These are phyloP conservation scores for Plectosphaerella cucumerina DNA, from an alignment of 2,329 filamentous ascomycete species.

Conservation along the genomic window DNA sequence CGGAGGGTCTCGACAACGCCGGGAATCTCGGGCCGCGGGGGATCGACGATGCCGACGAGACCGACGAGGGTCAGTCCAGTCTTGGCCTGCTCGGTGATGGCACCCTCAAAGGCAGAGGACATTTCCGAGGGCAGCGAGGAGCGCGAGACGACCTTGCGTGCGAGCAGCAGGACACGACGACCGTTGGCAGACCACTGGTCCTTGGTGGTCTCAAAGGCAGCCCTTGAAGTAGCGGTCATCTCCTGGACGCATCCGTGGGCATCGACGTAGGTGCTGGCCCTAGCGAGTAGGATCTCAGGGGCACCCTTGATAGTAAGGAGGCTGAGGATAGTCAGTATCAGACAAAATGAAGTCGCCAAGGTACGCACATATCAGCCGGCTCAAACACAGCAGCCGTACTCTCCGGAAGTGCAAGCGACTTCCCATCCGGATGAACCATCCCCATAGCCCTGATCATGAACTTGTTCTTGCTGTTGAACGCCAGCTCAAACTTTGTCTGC, in stretches of 20 bases:
- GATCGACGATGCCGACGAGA: constrained; percentile 74
- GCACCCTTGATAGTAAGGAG: constrained; percentile 76
- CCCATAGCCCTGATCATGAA: constrained; percentile 67
- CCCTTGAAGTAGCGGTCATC: constrained; percentile 41
- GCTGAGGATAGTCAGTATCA: constrained; percentile 24
- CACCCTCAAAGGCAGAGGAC: constrained; percentile 44
- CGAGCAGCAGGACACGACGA: constrained; percentile 63
- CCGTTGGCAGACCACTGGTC: constrained; percentile 65
- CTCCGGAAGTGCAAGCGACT: constrained; percentile 9
- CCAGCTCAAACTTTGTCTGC: constrained; percentile 62
- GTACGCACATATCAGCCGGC: constrained; percentile 22
- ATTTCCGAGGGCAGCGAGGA: constrained; percentile 6
- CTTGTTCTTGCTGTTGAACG: constrained; percentile 82
- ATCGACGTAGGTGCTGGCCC: constrained; percentile 55
- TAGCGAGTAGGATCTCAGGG: constrained; percentile 65
- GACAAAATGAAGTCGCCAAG: not conserved
- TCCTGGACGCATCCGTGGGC: constrained; percentile 47
- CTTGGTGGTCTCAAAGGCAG: constrained; percentile 54
- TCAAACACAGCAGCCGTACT: constrained; percentile 17
- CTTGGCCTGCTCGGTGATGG: constrained; percentile 49
- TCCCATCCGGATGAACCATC: constrained; percentile 25
- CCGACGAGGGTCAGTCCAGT: constrained; percentile 66
- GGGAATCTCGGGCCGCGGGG: constrained; percentile 68
- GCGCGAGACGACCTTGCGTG: constrained; percentile 51
- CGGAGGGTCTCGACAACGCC: constrained; percentile 63